Evolutionary conservation across 805 yeast species (phyloP).

Genomic region (Pichia phayaonensis): DNA sequence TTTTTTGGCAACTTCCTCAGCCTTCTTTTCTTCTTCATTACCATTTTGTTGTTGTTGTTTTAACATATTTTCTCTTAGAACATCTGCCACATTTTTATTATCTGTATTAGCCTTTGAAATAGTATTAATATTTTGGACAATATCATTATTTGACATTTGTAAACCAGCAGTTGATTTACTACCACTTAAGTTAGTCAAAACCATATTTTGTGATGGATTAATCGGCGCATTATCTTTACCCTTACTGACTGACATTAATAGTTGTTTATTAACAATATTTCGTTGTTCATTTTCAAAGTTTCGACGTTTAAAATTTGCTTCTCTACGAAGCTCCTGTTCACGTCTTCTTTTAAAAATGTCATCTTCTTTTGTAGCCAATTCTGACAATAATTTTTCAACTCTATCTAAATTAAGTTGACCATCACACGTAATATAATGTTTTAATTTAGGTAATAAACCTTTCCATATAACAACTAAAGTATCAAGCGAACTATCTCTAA

Average conservation of each 20-base stretch:
- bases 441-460: conserved; percentile 52
- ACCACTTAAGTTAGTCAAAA: conserved; percentile 58
- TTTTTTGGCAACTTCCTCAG: conserved; percentile 15
- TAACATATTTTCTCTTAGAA: conserved; percentile 36
- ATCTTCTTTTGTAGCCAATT: conserved; percentile 67
- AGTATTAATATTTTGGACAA: conserved; percentile 54
- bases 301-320: conserved; percentile 56
- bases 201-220: conserved; percentile 61
- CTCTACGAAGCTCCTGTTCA: conserved; percentile 61
- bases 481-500: conserved; percentile 90
- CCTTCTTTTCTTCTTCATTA: conserved; percentile 17
- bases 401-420: conserved; percentile 71
- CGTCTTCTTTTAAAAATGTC: conserved; percentile 66
- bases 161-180: conserved; percentile 63
- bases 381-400: conserved; percentile 62
- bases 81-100: conserved; percentile 61
- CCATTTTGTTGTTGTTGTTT: conserved; percentile 3
- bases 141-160: conserved; percentile 60
- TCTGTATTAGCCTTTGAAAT: conserved; percentile 67
- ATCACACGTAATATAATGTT: conserved; percentile 81
- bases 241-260: conserved; percentile 48
- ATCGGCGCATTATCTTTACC: conserved; percentile 75
- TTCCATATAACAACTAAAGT: conserved; percentile 80
- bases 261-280: conserved; percentile 35
- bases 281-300: conserved; percentile 41